Evolutionary conservation across 352 stramenopile genomes (phyloP), one percentile per base, ranked within the genome.

Genomic region (Globisporangium camurandrum): DNA sequence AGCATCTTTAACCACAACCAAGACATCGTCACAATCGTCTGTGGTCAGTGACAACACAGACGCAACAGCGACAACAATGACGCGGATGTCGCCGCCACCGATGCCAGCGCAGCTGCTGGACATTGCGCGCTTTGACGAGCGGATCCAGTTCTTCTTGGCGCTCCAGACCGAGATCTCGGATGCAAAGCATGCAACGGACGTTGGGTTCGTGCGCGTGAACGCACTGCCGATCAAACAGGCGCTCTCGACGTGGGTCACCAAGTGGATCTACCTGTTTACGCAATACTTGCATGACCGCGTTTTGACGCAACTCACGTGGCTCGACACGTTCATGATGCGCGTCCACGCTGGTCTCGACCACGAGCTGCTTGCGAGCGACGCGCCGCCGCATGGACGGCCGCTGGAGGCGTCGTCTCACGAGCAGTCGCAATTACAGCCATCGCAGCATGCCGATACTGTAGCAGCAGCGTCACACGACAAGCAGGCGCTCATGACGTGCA

Each of bases 251-350:
- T 97, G 89, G 86, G 87, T 96, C 1, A 97, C 89, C 6, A 97
- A 97, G 46, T 98, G 92, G 92, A 90, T 96, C 30, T 97, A 97
- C 51, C 69, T 95, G 28, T 97, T 96, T 54, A 97, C 89, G 4
- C 84, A 96, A 53, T 96, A 93, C 56, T 63, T 98, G 0, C 87
- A 97, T 47, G 79, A 96, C 42, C 74, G 88, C 38, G 83, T 97
- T 2, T 71, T 91, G 23, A 82, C 76, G 40, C 74, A 91, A 23
- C 68, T 97, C 3, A 49, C 68, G 31, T 89, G 86, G 72, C 73
- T 97, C n/a, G 63, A 95, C 49, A 70, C 69, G 39, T 97, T 97
- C 57, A 91, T 97, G 64, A 51, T 66, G 3, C 61, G 68, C 5
- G 82, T 96, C 8, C 80, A 87, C 37, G 47, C 42, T 24, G 86